Conservation (phyloP, 2,329 filamentous ascomycete species). For the Cladophialophora immunda region DNA sequence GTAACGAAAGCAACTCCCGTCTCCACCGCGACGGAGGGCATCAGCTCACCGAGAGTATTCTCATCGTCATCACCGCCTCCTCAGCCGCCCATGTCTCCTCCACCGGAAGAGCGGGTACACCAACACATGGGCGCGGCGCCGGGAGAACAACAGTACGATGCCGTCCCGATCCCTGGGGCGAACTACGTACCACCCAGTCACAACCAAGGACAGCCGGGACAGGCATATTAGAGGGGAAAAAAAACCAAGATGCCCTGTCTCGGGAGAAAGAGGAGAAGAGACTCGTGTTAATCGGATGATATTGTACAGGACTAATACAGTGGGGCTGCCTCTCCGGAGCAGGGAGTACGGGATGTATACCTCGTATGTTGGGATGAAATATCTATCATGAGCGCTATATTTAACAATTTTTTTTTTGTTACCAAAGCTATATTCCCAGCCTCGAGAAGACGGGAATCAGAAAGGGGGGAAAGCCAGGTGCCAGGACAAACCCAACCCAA, state of each 20-base stretch:
- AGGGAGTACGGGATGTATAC: not conserved
- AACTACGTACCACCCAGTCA: constrained; percentile 63
- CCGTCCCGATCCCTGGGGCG: constrained; percentile 87
- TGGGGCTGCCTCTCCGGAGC: not conserved
- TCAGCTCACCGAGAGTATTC: constrained; percentile 64
- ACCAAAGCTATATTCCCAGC: not conserved
- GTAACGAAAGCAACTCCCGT: constrained; percentile 81
- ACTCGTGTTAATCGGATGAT: not conserved
- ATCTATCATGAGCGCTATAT: not conserved
- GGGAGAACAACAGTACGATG: constrained; percentile 83
- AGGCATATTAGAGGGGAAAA: constrained; percentile 27
- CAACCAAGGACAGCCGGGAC: constrained; percentile 23
- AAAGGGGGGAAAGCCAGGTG: not conserved
- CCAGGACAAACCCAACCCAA: not conserved
- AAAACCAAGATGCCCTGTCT: not conserved
- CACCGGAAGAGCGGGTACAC: constrained; percentile 59
- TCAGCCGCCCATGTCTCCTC: constrained; percentile 40
- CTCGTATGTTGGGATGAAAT: constrained; percentile 6
- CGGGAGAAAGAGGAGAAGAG: not conserved
- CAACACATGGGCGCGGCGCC: constrained; percentile 75
- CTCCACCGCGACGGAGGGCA: constrained; percentile 66
- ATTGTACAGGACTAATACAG: constrained; percentile 4
- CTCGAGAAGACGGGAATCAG: not conserved
- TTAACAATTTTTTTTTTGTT: not conserved
- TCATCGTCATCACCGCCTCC: constrained; percentile 49